phyloP scores from a whole-genome alignment of 257 asterid genomes.

The Craterostigma plantagineum region DNA sequence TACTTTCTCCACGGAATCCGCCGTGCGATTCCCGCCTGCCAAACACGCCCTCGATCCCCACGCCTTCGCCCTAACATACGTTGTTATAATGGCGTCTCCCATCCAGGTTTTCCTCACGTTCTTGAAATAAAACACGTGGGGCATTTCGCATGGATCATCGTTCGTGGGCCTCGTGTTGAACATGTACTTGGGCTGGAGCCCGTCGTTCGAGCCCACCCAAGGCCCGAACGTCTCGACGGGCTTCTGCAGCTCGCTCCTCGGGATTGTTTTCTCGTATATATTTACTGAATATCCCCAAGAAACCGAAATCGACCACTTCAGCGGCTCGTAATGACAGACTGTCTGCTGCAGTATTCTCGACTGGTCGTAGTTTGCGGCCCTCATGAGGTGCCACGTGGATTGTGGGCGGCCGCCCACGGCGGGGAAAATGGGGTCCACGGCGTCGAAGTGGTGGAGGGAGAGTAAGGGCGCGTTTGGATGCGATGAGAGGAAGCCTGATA shows the following conservation, averaged over 20 bases:
- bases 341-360: conserved; percentile 60
- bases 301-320: conserved; percentile 49
- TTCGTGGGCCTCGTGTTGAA: conserved; percentile 39
- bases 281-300: conserved; percentile 75
- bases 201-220: conserved; percentile 12
- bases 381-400: conserved; percentile 53
- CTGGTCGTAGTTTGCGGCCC: conserved; percentile 44
- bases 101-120: conserved; percentile 4
- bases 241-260: conserved; percentile 28
- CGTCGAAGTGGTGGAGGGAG: conserved; percentile 67
- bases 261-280: conserved; percentile 35
- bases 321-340: conserved; percentile 32
- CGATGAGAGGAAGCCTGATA: conserved; percentile 50
- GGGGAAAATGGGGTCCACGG: conserved; percentile 49
- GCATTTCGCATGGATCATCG: conserved; percentile 30
- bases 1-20: conserved; percentile 20
- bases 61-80: conserved; percentile 15
- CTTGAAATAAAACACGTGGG: conserved; percentile 37
- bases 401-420: conserved; percentile 19
- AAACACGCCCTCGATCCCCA: conserved; percentile 23
- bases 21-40: conserved; percentile 10
- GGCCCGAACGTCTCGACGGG: conserved; percentile 47
- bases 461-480: conserved; percentile 45
- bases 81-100: conserved; percentile 14
- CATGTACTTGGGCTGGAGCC: conserved; percentile 27